These are phyloP conservation scores for Pseudogymnoascus pannorum DNA, from an alignment of 2,329 filamentous ascomycete species.

Conservation along the genomic window DNA sequence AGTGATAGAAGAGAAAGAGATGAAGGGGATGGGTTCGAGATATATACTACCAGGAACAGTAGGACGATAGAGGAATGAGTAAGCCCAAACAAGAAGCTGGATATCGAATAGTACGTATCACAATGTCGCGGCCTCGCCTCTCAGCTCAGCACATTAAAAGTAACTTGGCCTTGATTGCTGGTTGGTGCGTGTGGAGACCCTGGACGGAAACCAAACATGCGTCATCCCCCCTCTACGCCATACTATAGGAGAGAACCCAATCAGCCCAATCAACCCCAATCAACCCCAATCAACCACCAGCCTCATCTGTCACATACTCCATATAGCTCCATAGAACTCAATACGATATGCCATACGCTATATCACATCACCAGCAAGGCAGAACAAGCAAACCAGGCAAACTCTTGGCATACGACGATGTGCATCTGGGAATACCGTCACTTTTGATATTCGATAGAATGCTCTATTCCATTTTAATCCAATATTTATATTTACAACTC, in stretches of 20 bases:
- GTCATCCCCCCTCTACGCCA: background rate
- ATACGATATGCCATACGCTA: background rate
- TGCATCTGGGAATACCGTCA: background rate
- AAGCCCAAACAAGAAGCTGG: constrained; percentile 6
- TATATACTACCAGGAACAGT: background rate
- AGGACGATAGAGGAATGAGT: constrained; percentile 6
- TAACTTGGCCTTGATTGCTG: background rate
- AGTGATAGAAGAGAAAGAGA: background rate
- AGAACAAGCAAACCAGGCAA: background rate
- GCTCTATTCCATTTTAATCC: background rate
- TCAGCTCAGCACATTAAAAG: background rate
- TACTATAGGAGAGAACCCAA: background rate
- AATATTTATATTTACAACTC: constrained; percentile 1
- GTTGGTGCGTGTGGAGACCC: constrained; percentile 1
- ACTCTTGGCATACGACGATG: background rate
- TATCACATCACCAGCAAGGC: background rate
- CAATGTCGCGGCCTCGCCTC: constrained; percentile 1
- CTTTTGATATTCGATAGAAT: background rate
- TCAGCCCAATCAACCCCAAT: constrained; percentile 5
- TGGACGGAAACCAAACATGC: background rate
- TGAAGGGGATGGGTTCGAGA: background rate
- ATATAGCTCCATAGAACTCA: background rate
- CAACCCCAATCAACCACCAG: background rate
- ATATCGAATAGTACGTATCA: constrained; percentile 2
- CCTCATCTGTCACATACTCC: background rate